Conservation (phyloP, 345 rosid genomes). For the Arabis alpina region DNA sequence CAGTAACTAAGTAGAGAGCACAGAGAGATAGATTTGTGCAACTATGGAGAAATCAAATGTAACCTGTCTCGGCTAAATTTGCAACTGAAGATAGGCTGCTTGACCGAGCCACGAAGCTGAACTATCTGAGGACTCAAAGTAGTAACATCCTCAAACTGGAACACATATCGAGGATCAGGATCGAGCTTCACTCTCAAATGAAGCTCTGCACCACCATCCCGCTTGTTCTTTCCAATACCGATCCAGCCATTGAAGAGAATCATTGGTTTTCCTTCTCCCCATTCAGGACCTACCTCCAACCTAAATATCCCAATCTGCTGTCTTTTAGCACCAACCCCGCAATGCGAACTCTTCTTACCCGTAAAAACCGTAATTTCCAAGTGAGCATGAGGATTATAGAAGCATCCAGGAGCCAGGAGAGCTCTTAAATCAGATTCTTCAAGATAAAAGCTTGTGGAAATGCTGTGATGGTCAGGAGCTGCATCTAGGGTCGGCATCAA, state of each 20-base stretch:
- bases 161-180: conserved; percentile 94
- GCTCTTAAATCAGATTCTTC: conserved; percentile 90
- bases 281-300: conserved; percentile 86
- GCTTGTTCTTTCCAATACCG: conserved; percentile 81
- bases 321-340: conserved; percentile 73
- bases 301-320: conserved; percentile 84
- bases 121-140: conserved; percentile 88
- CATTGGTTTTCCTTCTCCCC: conserved; percentile 78
- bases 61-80: conserved; percentile 92
- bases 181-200: conserved; percentile 86
- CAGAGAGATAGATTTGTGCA: not conserved
- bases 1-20: conserved; percentile 19
- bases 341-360: conserved; percentile 68
- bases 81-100: conserved; percentile 96
- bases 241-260: conserved; percentile 91
- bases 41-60: not conserved
- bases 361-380: conserved; percentile 72
- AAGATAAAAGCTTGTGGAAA: conserved; percentile 84
- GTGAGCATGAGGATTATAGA: conserved; percentile 66
- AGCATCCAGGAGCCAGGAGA: conserved; percentile 76
- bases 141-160: conserved; percentile 91
- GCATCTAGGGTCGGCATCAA: conserved; percentile 73
- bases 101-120: conserved; percentile 90
- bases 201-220: conserved; percentile 72
- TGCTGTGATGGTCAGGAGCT: conserved; percentile 72